phyloP scores from a whole-genome alignment of 805 yeast genomes.

The Sungouiella thailandica region DNA sequence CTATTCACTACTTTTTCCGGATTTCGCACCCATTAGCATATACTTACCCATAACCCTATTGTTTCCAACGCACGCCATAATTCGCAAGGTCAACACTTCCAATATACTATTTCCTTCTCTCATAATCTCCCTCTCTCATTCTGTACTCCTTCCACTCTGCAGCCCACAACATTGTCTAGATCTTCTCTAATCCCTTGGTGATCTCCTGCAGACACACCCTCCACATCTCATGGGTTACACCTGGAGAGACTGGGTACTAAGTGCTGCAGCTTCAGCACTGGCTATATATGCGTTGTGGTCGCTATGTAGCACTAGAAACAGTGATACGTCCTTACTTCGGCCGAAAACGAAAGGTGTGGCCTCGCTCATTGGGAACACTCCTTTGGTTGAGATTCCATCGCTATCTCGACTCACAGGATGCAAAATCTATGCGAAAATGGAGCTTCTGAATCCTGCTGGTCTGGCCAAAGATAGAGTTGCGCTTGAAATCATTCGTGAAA shows the following conservation, averaged over 20 bases:
- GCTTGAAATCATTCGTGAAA: slow-evolving; percentile 67
- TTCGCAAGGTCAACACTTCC: too few species aligned
- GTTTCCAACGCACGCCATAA: too few species aligned
- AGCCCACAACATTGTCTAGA: too few species aligned
- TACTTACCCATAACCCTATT: too few species aligned
- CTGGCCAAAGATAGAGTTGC: slow-evolving; percentile 96
- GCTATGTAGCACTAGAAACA: neutral
- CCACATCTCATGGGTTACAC: neutral
- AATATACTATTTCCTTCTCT: too few species aligned
- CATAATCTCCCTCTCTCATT: too few species aligned
- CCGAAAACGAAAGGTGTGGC: slow-evolving; percentile 50
- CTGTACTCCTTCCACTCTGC: too few species aligned
- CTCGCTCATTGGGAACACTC: slow-evolving; percentile 87
- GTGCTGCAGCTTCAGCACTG: neutral
- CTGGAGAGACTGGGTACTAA: neutral
- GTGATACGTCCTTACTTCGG: slow-evolving; percentile 6
- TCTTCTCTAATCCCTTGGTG: too few species aligned
- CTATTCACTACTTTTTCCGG: too few species aligned
- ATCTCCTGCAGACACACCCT: too few species aligned
- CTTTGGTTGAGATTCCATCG: slow-evolving; percentile 68
- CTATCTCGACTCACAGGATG: slow-evolving; percentile 72
- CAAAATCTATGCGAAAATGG: slow-evolving; percentile 81
- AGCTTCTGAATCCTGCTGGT: slow-evolving; percentile 86
- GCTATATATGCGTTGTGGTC: neutral
- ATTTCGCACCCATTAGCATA: too few species aligned